phyloP scores from a whole-genome alignment of 495 filamentous ascomycete species.

The Tirmania nivea region DNA sequence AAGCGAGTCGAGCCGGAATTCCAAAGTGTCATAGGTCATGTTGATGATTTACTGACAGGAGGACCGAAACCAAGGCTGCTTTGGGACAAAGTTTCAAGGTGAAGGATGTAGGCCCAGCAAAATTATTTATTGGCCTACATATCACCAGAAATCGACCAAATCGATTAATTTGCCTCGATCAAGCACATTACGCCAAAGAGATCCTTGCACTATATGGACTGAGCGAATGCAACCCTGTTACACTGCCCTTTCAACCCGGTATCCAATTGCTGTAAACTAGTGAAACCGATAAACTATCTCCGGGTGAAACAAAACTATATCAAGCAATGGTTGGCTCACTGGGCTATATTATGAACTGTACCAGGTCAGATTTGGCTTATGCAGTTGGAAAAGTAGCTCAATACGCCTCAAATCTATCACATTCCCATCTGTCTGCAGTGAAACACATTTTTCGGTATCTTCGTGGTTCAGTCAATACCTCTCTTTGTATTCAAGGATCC shows the following conservation, averaged over 20 bases:
- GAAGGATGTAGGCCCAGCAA: neutral
- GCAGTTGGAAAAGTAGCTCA: slow-evolving; percentile 1
- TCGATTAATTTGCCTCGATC: neutral
- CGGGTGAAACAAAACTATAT: neutral
- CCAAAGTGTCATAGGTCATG: neutral
- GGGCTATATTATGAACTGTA: neutral
- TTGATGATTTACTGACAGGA: neutral
- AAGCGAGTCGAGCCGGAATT: neutral
- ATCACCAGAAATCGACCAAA: neutral
- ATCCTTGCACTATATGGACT: neutral
- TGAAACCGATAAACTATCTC: neutral
- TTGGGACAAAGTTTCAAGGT: neutral
- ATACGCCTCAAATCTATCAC: neutral
- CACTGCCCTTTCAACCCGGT: too few relatives aligned
- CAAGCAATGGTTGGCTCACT: neutral
- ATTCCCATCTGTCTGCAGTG: neutral
- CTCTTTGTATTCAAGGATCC: neutral
- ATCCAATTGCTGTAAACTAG: too few relatives aligned
- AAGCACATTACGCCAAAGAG: neutral
- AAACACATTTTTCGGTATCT: slow-evolving; percentile 5
- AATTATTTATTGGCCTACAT: neutral
- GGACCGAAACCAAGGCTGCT: neutral
- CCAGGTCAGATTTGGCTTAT: slow-evolving; percentile 8
- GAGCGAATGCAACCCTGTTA: neutral
- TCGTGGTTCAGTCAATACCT: neutral